Evolutionary conservation across 1,284 basidiomycete genomes (phyloP).

Genomic region (Puccinia triticina): DNA sequence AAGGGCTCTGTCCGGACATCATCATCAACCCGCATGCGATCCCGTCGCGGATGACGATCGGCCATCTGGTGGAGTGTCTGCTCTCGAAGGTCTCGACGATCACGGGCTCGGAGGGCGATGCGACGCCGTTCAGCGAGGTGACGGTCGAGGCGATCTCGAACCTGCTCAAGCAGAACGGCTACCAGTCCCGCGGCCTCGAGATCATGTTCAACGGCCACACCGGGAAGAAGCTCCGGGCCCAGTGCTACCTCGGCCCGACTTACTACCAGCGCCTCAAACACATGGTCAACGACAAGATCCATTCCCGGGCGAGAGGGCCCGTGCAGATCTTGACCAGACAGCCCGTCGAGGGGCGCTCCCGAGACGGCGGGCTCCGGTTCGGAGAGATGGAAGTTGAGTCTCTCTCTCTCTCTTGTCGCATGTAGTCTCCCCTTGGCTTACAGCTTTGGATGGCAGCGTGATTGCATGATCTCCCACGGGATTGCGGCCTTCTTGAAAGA

Average conservation of each 20-base stretch:
- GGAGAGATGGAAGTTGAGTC: constrained; percentile 87
- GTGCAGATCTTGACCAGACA: constrained; percentile 97
- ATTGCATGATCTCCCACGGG: constrained; percentile 99
- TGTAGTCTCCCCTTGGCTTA: too few species aligned
- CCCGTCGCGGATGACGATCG: constrained; percentile 99
- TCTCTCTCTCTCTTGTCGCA: constrained; percentile 1
- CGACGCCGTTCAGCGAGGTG: constrained; percentile 96
- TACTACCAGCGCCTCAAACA: constrained; percentile 99
- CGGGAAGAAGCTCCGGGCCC: constrained; percentile 92
- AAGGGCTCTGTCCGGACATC: constrained; percentile 93
- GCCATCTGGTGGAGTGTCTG: constrained; percentile 97
- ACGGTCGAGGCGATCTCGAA: constrained; percentile 93
- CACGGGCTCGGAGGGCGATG: constrained; percentile 94
- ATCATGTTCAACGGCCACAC: constrained; percentile 99
- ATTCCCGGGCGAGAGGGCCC: constrained; percentile 93
- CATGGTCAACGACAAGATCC: constrained; percentile 99
- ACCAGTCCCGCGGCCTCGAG: constrained; percentile 91
- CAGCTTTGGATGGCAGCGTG: too few species aligned
- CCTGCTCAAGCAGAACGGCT: constrained; percentile 79
- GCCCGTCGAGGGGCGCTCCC: constrained; percentile 97
- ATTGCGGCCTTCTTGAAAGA: constrained; percentile 97
- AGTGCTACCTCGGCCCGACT: constrained; percentile 96
- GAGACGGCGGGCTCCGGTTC: constrained; percentile 98
- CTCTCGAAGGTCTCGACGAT: constrained; percentile 95
- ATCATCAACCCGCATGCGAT: constrained; percentile 99